Evolutionary conservation across 1,284 basidiomycete species (phyloP).

Genomic region (Hypsizygus ulmarius): DNA sequence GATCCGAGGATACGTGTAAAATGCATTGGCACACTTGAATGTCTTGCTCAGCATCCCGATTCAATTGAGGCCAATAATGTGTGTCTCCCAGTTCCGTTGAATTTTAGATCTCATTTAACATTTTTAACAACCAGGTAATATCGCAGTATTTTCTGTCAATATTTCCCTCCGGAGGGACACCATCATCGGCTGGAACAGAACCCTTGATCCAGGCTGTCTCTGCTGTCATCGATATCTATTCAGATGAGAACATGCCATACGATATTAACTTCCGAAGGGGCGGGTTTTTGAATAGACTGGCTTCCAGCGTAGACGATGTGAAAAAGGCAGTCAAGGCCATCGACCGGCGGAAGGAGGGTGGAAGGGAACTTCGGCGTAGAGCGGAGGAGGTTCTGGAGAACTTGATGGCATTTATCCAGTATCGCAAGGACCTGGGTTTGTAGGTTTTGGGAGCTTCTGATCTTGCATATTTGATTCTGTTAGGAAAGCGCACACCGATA

Average conservation of each 20-base stretch:
- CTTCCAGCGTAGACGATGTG: conserved; percentile 53
- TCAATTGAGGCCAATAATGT: conserved; percentile 73
- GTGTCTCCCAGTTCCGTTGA: conserved; percentile 23
- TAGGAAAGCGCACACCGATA: too few species aligned
- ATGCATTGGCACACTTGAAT: conserved; percentile 80
- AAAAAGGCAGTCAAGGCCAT: conserved; percentile 58
- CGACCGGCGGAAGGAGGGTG: conserved; percentile 54
- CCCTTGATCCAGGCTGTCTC: conserved; percentile 80
- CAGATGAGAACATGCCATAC: conserved; percentile 83
- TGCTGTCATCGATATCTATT: conserved; percentile 91
- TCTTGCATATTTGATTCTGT: neutral
- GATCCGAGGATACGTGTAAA: conserved; percentile 65
- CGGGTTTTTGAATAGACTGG: conserved; percentile 52
- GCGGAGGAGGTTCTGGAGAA: conserved; percentile 82
- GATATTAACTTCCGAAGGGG: conserved; percentile 78
- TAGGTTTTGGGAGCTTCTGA: conserved; percentile 23
- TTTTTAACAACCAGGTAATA: conserved; percentile 50
- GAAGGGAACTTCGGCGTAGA: conserved; percentile 52
- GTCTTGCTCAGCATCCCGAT: conserved; percentile 68
- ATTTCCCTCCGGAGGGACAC: conserved; percentile 38
- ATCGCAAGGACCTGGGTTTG: conserved; percentile 61
- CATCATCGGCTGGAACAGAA: conserved; percentile 57
- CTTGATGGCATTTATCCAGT: conserved; percentile 85
- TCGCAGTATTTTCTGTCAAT: conserved; percentile 65
- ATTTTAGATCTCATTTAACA: conserved; percentile 4